These are phyloP conservation scores for Fomes fomentarius DNA, from an alignment of 1,284 basidiomycete species.

Conservation along the genomic window DNA sequence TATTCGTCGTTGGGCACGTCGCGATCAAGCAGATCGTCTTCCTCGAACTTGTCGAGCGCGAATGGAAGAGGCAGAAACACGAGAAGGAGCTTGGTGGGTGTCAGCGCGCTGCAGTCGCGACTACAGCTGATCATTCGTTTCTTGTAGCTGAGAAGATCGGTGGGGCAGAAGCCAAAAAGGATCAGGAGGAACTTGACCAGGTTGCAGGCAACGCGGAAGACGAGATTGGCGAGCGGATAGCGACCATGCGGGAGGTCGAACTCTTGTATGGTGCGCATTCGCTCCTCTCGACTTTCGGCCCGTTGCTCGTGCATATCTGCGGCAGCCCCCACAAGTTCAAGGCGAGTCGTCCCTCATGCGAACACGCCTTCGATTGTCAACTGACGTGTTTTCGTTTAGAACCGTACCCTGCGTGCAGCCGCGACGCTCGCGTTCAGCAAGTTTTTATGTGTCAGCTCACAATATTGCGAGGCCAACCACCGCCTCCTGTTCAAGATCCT, in stretches of 20 bases:
- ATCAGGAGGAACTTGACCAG: conserved; percentile 91
- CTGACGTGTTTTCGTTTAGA: conserved; percentile 50
- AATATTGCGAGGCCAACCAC: conserved; percentile 93
- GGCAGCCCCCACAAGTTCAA: conserved; percentile 88
- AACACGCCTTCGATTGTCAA: too few relatives aligned
- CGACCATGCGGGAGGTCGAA: conserved; percentile 84
- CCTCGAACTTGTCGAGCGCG: conserved; percentile 95
- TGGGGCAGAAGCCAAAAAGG: conserved; percentile 51
- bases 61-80: conserved; percentile 96
- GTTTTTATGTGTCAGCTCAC: conserved; percentile 93
- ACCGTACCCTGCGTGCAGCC: conserved; percentile 83
- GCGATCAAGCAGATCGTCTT: conserved; percentile 98
- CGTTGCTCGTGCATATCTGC: conserved; percentile 89
- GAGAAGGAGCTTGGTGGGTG: conserved; percentile 76
- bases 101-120: too few relatives aligned
- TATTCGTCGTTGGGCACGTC: conserved; percentile 95
- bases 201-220: conserved; percentile 98
- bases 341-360: conserved; percentile 43
- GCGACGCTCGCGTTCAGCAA: conserved; percentile 93
- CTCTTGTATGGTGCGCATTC: conserved; percentile 87
- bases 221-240: conserved; percentile 94
- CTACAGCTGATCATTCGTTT: too few relatives aligned
- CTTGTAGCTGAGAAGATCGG: conserved; percentile 57
- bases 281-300: conserved; percentile 85
- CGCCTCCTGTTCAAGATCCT: conserved; percentile 91